phyloP scores from a whole-genome alignment of 345 rosid species.

The Salix caprea region DNA sequence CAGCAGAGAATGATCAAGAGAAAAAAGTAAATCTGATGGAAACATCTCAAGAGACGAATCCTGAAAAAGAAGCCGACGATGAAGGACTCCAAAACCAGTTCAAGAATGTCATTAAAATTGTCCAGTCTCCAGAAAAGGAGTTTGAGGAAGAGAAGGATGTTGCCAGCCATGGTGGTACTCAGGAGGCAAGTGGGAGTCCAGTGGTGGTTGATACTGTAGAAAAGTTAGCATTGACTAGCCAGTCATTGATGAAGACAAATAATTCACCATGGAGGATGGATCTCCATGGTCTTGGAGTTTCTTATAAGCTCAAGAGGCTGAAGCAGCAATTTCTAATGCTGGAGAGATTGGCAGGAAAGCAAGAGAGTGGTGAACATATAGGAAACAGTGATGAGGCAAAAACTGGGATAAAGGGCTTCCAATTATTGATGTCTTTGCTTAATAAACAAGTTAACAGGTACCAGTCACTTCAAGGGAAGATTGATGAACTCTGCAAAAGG shows the following conservation, averaged over 20 bases:
- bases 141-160: constrained; percentile 43
- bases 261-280: constrained; percentile 72
- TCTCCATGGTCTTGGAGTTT: constrained; percentile 87
- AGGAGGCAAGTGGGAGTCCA: constrained; percentile 32
- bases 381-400: constrained; percentile 26
- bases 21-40: constrained; percentile 17
- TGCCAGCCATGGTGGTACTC: constrained; percentile 9
- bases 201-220: constrained; percentile 20
- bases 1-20: constrained; percentile 36
- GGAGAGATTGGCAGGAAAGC: constrained; percentile 69
- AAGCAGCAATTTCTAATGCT: constrained; percentile 84
- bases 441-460: constrained; percentile 76
- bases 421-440: constrained; percentile 52
- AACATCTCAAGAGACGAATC: constrained; percentile 23
- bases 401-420: constrained; percentile 37
- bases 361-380: constrained; percentile 39
- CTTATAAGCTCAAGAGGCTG: constrained; percentile 90
- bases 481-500: constrained; percentile 77
- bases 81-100: constrained; percentile 6
- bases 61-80: constrained; percentile 19
- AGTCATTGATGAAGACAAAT: constrained; percentile 28
- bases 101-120: constrained; percentile 11
- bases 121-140: constrained; percentile 58
- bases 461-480: constrained; percentile 82
- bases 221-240: constrained; percentile 24